These are phyloP conservation scores for Verticillium tricorpus DNA, from an alignment of 2,329 filamentous ascomycete genomes.

Conservation along the genomic window DNA sequence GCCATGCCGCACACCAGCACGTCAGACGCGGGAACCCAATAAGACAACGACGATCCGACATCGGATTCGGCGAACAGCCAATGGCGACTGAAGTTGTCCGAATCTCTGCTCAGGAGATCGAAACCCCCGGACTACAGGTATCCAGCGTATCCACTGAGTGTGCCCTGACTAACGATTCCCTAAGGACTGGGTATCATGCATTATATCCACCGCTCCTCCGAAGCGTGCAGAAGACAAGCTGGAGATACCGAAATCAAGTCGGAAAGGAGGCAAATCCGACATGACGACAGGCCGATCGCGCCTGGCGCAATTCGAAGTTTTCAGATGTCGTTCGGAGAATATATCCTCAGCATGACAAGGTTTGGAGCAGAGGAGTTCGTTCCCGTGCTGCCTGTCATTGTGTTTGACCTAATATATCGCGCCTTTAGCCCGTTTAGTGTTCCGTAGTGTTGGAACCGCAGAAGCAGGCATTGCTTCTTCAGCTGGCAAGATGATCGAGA, in stretches of 20 bases:
- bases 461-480: background rate
- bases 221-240: background rate
- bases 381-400: background rate
- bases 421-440: background rate
- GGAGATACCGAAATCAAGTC: background rate
- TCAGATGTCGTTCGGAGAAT: background rate
- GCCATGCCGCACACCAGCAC: background rate
- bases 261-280: background rate
- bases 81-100: background rate
- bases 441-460: background rate
- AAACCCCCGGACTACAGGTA: background rate
- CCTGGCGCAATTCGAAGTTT: background rate
- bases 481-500: background rate
- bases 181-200: background rate
- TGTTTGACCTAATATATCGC: background rate
- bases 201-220: background rate
- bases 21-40: background rate
- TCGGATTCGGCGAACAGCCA: background rate
- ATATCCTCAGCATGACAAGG: background rate
- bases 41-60: background rate
- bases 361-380: background rate
- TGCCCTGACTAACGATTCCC: background rate
- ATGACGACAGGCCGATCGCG: background rate
- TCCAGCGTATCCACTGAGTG: background rate
- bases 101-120: background rate